Base-by-base conservation (phyloP, 2,329 filamentous ascomycete genomes). In the Blumeria graminis region DNA sequence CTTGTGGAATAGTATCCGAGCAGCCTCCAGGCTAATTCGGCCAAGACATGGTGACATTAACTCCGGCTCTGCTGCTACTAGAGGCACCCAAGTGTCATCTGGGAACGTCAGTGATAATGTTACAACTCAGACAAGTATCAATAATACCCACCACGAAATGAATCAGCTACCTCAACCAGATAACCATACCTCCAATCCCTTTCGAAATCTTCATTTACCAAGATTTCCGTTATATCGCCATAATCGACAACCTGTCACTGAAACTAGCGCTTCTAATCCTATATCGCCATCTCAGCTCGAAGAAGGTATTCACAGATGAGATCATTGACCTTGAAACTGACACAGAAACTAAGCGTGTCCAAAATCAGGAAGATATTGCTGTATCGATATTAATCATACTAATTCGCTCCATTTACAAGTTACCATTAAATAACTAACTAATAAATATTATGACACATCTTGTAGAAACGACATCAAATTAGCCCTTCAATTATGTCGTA, bases 241-340 rank as follows among this genome's bases (percentile, higher is more conserved):
- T 3, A 61, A 61, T 32, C 58, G 60, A 45, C 48, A 56, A 54
- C 43, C 59, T 35, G 58, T 45, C 41, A 46, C 57, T 48, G 45
- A 59, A 11, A 52, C 39, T 14, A 57, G 56, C 28, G 10, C 57
- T 32, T 32, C 53, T 16, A 51, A 41, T 8, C 38, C 59, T n/a
- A 51, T 61, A 13, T 62, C 66, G n/a, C 65, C 65, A 54, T 65
- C 65, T n/a, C 65, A 67, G 55, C 62, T 67, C 32, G 66, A 67
- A 55, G 62, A 65, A 56, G 65, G 63, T 11, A 57, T 60, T 36
- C 59, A 60, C n/a, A 61, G 61, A 59, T 63, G 58, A 64, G 9
- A 28, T 16, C 11, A 13, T 14, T 18, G 16, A 22, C 14, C 4
- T 22, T 14, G 14, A 39, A n/a, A 35, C 18, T 41, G n/a, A 41